Conservation (phyloP, 139 green algal species). For the Medakamo hakoo region DNA sequence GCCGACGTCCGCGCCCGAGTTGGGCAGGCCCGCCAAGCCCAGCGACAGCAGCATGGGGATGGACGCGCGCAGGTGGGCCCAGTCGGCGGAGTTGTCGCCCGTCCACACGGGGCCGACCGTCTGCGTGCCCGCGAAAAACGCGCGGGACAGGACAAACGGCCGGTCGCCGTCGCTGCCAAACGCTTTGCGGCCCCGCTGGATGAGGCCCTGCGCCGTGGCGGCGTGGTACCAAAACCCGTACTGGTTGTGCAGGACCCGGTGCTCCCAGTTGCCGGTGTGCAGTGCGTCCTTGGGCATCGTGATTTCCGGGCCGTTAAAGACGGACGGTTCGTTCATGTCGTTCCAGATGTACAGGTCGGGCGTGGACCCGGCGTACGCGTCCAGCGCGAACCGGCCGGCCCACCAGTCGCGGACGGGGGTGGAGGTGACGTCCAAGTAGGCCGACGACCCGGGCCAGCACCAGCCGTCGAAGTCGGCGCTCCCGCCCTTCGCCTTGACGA, state of each 20-base stretch:
- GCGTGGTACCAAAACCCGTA: slow-evolving; percentile 90
- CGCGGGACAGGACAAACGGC: slow-evolving; percentile 90
- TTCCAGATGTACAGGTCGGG: slow-evolving; percentile 97
- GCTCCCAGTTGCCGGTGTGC: slow-evolving; percentile 70
- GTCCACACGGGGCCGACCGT: slow-evolving; percentile 92
- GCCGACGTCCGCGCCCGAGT: slow-evolving; percentile 85
- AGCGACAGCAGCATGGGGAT: slow-evolving; percentile 90
- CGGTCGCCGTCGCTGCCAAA: slow-evolving; percentile 65
- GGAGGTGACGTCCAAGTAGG: slow-evolving; percentile 82
- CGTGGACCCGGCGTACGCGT: slow-evolving; percentile 70
- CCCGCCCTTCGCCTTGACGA: slow-evolving; percentile 66
- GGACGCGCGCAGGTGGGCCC: slow-evolving; percentile 39
- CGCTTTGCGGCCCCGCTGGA: slow-evolving; percentile 20
- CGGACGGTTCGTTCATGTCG: slow-evolving; percentile 99
- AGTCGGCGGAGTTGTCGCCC: slow-evolving; percentile 92
- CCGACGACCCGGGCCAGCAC: slow-evolving; percentile 88
- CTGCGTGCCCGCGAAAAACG: slow-evolving; percentile 82
- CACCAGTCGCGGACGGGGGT: slow-evolving; percentile 81
- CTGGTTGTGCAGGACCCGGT: slow-evolving; percentile 90
- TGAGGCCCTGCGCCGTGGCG: slow-evolving; percentile 37
- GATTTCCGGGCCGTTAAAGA: slow-evolving; percentile 98
- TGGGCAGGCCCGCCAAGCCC: slow-evolving; percentile 69
- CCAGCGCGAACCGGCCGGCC: slow-evolving; percentile 65
- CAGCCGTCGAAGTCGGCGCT: slow-evolving; percentile 91
- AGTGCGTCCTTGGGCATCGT: slow-evolving; percentile 88